Base-by-base conservation (phyloP, 306 rosid genomes). In the Glycine soja region DNA sequence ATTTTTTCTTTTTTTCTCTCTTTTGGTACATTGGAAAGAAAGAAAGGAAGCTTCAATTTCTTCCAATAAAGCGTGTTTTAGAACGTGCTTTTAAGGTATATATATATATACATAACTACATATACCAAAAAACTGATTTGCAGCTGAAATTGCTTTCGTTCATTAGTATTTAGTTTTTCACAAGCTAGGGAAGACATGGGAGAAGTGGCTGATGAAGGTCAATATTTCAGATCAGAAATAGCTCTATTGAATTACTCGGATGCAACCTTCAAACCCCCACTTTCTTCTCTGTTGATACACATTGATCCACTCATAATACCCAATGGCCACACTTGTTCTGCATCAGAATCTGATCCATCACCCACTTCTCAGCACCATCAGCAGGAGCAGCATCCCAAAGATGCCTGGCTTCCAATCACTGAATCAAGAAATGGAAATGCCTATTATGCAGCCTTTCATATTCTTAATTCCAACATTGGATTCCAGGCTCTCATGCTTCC, bases 401-500 rank as follows among this genome's bases (percentile, higher is more conserved):
- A 91, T 68, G 86, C 54, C 0, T 91, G 97, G 93, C 91, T 91
- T 8, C 93, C 97, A 0, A 68, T 90, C 38, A 91, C 93, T 0
- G 89, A 85, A 76, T 91, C 93, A 2, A 87, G 89, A 46, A 82
- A 89, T 57, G 97, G 92, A 2, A 89, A 85, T 72, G 8, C 74
- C 6, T 82, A 42, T 34, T 77, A 13, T 53, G 93, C 86, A 6
- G 85, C 78, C 0, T 88, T 86, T 10, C 93, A 83, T 70, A 12
- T 89, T 47, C 75, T 92, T 6, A 83, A 82, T 76, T 88, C 95
- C 3, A 90, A 91, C 18, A 74, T 92, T 56, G 90, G 89, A 1
- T 68, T 86, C 54, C 97, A 90, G 72, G 89, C 93, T 34, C 89
- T 92, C 45, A 10, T 84, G 75, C 88, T 92, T 82, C 97, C 93